Conservation (phyloP, 2,329 filamentous ascomycete genomes). For the Colletotrichum sp. region DNA sequence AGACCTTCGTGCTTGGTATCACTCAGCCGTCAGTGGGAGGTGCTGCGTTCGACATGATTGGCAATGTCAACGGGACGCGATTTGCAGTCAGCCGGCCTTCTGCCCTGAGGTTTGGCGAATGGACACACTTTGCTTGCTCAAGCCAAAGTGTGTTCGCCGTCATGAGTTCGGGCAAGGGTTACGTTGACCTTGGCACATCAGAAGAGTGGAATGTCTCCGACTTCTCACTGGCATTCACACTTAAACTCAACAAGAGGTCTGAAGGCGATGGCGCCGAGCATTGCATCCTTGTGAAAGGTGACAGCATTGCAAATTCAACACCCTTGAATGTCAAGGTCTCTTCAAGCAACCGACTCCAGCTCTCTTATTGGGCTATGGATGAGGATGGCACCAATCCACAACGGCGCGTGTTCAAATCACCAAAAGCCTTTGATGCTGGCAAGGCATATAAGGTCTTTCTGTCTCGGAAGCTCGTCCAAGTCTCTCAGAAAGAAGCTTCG, state of each 20-base stretch:
- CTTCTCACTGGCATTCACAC: not conserved
- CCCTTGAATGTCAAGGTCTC: no score
- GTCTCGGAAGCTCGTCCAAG: no score
- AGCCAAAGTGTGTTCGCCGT: not conserved
- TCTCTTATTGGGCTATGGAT: no score
- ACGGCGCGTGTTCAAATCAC: no score
- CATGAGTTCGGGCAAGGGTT: not conserved
- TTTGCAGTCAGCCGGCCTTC: not conserved
- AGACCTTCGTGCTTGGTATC: not conserved
- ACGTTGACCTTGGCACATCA: not conserved
- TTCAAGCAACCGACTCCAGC: no score
- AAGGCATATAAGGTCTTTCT: no score
- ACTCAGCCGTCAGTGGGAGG: not conserved
- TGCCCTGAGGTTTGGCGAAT: not conserved
- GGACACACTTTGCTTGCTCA: not conserved
- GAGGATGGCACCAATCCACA: no score
- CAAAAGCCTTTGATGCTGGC: no score
- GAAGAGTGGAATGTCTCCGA: not conserved
- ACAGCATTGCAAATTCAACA: no score
- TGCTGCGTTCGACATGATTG: not conserved
- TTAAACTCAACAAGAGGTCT: not conserved
- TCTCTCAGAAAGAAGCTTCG: no score
- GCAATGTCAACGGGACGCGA: not conserved
- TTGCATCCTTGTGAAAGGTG: no score
- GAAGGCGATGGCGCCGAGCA: no score